Percentiles rank a stretch among this genome's conserved stretches.
phyloP scores from a whole-genome alignment of 164 flowering plant species.

The Magnolia changhungtana region DNA sequence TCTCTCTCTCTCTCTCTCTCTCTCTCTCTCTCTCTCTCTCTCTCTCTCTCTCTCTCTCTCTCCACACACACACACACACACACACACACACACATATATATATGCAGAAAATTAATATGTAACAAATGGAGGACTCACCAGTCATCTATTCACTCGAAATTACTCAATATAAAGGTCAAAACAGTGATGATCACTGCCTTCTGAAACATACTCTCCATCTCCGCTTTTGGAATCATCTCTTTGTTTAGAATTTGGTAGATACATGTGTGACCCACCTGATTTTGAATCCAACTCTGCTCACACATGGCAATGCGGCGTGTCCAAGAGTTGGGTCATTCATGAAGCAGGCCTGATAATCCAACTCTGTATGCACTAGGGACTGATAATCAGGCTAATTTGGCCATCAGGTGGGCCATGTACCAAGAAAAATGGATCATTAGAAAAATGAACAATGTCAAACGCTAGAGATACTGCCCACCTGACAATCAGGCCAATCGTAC shows the following conservation, averaged over 20 bases:
- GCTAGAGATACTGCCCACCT: background rate
- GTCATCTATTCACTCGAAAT: conserved; percentile 58
- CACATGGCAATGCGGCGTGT: background rate
- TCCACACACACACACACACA: too few species aligned
- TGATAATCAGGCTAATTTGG: background rate
- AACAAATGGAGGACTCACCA: conserved; percentile 37
- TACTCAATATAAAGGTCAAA: conserved; percentile 42
- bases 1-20: too few species aligned
- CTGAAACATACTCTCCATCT: conserved; percentile 43
- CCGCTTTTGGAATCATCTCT: conserved; percentile 38
- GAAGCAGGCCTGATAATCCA: background rate
- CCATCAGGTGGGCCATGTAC: background rate
- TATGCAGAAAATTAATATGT: background rate
- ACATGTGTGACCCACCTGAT: background rate
- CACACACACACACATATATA: too few species aligned
- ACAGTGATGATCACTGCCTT: conserved; percentile 54
- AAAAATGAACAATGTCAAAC: background rate
- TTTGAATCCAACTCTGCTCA: background rate
- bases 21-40: too few species aligned
- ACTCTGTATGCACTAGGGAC: background rate
- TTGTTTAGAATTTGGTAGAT: conserved; percentile 54
- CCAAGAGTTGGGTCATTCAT: background rate
- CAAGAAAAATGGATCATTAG: background rate
- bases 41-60: too few species aligned
- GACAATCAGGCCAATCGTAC: background rate